These are phyloP conservation scores for Polytrichum formosum DNA, from an alignment of 225 moss, liverwort and hornwort species.

Conservation along the genomic window DNA sequence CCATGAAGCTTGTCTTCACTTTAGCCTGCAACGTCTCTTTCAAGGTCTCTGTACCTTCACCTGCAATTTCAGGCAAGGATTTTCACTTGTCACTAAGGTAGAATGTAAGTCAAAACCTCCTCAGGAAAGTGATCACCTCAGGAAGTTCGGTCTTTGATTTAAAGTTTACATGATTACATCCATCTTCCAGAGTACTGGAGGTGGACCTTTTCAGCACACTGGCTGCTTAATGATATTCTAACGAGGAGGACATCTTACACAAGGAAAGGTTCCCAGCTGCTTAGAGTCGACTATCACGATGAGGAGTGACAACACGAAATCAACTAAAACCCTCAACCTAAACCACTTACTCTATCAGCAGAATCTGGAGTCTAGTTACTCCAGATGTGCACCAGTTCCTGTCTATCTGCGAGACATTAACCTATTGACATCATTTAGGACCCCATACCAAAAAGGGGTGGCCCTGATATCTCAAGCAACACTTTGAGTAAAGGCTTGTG, in stretches of 20 bases:
- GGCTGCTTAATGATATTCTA: background rate
- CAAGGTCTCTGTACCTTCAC: conserved; percentile 25
- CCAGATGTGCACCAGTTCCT: no score
- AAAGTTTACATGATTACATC: background rate
- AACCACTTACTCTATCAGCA: no score
- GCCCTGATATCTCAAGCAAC: background rate
- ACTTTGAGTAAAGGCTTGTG: background rate
- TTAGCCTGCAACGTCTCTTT: no score
- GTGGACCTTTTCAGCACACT: background rate
- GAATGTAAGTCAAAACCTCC: background rate
- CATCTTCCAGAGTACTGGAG: background rate
- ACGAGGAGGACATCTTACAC: background rate
- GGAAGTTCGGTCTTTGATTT: background rate
- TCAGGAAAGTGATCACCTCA: background rate
- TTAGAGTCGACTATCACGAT: no score
- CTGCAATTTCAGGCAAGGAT: conserved; percentile 20
- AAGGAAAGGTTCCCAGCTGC: no score
- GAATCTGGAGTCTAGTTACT: no score
- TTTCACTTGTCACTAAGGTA: background rate
- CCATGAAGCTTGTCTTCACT: conserved; percentile 39
- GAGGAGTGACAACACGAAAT: no score
- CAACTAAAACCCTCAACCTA: background rate
- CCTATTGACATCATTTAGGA: no score
- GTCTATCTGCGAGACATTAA: no score
- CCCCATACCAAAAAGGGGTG: no score